phyloP scores from a whole-genome alignment of 352 stramenopile genomes.

The Phytopythium boreale region DNA sequence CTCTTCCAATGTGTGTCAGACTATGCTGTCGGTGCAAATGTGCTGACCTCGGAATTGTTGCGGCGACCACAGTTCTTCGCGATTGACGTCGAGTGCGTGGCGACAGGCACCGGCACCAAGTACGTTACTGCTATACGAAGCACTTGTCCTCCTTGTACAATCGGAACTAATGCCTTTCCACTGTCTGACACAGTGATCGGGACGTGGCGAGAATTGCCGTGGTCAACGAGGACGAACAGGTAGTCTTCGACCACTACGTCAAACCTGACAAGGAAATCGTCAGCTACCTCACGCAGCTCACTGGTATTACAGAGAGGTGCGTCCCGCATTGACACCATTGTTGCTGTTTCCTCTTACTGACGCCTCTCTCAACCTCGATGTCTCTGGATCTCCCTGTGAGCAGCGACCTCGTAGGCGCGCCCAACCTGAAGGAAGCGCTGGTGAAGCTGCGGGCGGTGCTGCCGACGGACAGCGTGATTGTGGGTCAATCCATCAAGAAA shows the following conservation, averaged over 20 bases:
- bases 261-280: conserved; percentile 83
- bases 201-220: conserved; percentile 89
- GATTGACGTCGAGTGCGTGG: conserved; percentile 93
- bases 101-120: conserved; percentile 77
- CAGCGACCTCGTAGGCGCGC: conserved; percentile 64
- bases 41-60: conserved; percentile 1
- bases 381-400: no score
- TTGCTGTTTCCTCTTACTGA: background rate
- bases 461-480: conserved; percentile 82
- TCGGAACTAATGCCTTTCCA: background rate
- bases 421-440: conserved; percentile 71
- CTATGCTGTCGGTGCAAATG: no score
- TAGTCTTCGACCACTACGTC: conserved; percentile 87
- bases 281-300: conserved; percentile 92
- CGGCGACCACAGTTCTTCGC: conserved; percentile 68
- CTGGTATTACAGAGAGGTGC: conserved; percentile 78
- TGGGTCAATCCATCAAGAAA: conserved; percentile 92
- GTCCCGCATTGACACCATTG: background rate
- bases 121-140: conserved; percentile 19
- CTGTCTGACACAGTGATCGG: conserved; percentile 56
- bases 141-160: background rate
- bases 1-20: background rate
- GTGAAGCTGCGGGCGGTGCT: conserved; percentile 72
- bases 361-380: background rate
- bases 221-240: conserved; percentile 84